These are phyloP conservation scores for Leucogyrophana mollusca DNA, from an alignment of 768 basidiomycete species.

Conservation along the genomic window DNA sequence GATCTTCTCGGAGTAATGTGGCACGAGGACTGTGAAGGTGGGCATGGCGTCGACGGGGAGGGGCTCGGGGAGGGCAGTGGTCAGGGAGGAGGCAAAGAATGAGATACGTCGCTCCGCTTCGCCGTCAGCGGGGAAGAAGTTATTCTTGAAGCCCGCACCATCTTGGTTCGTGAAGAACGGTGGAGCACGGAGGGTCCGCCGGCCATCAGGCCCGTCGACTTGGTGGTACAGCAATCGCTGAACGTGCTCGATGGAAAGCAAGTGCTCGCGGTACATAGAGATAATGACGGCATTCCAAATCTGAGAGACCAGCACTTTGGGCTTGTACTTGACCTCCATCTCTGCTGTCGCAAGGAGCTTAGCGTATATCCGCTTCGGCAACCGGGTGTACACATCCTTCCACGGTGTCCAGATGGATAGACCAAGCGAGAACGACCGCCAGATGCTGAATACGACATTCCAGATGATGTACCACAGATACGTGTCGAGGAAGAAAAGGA, in stretches of 20 bases:
- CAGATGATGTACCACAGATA: slow-evolving; percentile 99
- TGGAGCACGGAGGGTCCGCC: slow-evolving; percentile 90
- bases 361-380: slow-evolving; percentile 98
- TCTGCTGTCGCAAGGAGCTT: slow-evolving; percentile 94
- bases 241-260: slow-evolving; percentile 96
- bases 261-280: slow-evolving; percentile 99
- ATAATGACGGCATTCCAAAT: slow-evolving; percentile 99
- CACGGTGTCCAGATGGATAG: slow-evolving; percentile 99
- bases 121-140: slow-evolving; percentile 92
- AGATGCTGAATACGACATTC: slow-evolving; percentile 93
- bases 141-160: slow-evolving; percentile 62
- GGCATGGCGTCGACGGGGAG: slow-evolving; percentile 98
- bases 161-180: slow-evolving; percentile 97
- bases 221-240: slow-evolving; percentile 98
- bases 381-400: slow-evolving; percentile 93
- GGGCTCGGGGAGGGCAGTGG: slow-evolving; percentile 92
- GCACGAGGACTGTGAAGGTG: slow-evolving; percentile 98
- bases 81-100: slow-evolving; percentile 97
- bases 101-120: slow-evolving; percentile 98
- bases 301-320: slow-evolving; percentile 98
- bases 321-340: slow-evolving; percentile 99
- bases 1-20: slow-evolving; percentile 99
- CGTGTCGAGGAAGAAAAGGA: slow-evolving; percentile 98
- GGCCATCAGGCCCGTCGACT: slow-evolving; percentile 85
- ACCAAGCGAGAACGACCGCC: slow-evolving; percentile 87